Base-by-base conservation (phyloP, 2,329 filamentous ascomycete genomes). In the Dryadomyces quercus-mongolicae region DNA sequence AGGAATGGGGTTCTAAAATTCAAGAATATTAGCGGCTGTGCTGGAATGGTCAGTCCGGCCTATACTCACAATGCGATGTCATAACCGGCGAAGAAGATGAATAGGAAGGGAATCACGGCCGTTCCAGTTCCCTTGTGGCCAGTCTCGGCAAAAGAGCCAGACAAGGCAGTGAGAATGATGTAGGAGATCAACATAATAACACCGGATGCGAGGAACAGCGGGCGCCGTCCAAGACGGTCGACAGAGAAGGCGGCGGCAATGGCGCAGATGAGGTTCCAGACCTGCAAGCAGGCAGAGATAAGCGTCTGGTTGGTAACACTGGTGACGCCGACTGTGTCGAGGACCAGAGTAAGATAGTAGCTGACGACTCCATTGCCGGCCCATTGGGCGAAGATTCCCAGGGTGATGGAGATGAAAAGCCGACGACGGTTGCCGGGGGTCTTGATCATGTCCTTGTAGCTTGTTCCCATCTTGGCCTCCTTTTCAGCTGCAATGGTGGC, bases 361-460 rank as follows among this genome's bases (percentile, higher is more conserved):
- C 51, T 52, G 3, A 52, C 52, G 5, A 57, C 42, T 13, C 50
- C 50, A 9, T 49, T 50, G 16, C 56, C 56, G 2, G 40, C 31
- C n/a, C 48, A 46, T 42, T 57, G 56, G 36, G 48, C 49, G 25
- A 55, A 53, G 47, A 54, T 44, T 4, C 53, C 53, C 2, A 55
- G 20, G 15, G 48, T 43, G 45, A 55, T 45, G 42, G 51, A 51
- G 51, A 57, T 57, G 36, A 53, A 55, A 2, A 51, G 36, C 2
- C 56, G 55, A 46, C 43, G 53, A 15, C 53, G 56, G 47, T 57
- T 57, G 50, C 53, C 56, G 16, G 25, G 51, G 16, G 42, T 48
- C 13, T 70, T 60, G 36, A 75, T 59, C 47, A 71, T 57, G 36
- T 74, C 63, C 25, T 8, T 31, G 25, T 31, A 31, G 25, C 25